Evolutionary conservation across 768 basidiomycete species (phyloP), one percentile per base, ranked within the genome.

Genomic region (Suillus cothurnatus): DNA sequence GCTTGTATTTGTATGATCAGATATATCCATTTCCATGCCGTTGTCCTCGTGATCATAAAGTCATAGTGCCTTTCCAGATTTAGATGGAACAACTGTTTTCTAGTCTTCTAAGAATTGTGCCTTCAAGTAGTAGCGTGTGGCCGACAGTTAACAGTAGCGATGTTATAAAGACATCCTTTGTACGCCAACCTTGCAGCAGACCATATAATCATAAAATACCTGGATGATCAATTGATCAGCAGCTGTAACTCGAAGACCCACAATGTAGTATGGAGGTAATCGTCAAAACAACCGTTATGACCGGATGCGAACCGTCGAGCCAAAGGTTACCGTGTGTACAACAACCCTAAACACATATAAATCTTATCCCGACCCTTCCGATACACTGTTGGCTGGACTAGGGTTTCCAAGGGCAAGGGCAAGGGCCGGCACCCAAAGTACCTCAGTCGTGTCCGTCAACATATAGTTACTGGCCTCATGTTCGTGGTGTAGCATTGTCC

Each of bases 1-100:
- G 56, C 39, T 49, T 70, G 70, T 67, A 68, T 19, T 60, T 70
- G 68, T 76, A 76, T 66, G 52, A 63, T 6, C 23, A 58, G 57
- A 58, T 38, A 58, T 58, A 58, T 58, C 57, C 57, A 26, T 23
- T 38, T 2, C 15, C 36, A 36, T 58, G 56, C 38, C n/a, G 36
- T 26, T 23, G 2, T 12, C 21, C 21, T 55, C 53, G 28, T 4
- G 52, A 31, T 53, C 36, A 9, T 57, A 36, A 57, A 57, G 21
- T 58, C 36, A 8, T 39, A 28, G 49, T 26, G 2, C 26, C 7
- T 19, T 52, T 52, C 28, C 50, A 28, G 28, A 52, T 31, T 19
- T 31, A 4, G 50, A 19, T 31, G 28, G 50, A 31, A 52, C 19
- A 17, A 31, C 52, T 21, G 28, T 21, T 19, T 53, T 53, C 19